Evolutionary conservation across 768 basidiomycete genomes (phyloP).

Genomic region (Russula emetica): DNA sequence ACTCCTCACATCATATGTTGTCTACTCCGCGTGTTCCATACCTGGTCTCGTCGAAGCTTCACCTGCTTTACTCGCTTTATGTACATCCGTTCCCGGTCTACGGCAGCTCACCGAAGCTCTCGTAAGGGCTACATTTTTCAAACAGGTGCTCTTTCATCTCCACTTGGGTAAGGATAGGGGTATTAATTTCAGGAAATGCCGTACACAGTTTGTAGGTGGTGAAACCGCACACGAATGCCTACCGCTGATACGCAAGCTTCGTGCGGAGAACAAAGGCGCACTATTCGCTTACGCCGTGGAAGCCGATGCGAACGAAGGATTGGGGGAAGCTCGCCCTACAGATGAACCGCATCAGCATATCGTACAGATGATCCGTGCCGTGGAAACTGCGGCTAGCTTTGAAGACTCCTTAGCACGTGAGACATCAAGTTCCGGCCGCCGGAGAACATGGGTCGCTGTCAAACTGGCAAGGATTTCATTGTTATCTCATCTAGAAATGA

Average conservation of each 20-base stretch:
- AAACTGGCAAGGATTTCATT: conserved; percentile 58
- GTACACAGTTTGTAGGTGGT: conserved; percentile 76
- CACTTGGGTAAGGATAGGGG: neutral
- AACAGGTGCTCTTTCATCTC: conserved; percentile 49
- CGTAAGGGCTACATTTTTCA: conserved; percentile 80
- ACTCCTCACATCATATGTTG: conserved; percentile 70
- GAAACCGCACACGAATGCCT: conserved; percentile 69
- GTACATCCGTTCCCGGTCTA: conserved; percentile 58
- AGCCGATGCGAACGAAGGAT: conserved; percentile 59
- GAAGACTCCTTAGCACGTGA: conserved; percentile 45
- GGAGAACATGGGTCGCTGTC: conserved; percentile 79
- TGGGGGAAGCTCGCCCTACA: conserved; percentile 32
- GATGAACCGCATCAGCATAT: conserved; percentile 51
- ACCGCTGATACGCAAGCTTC: conserved; percentile 58
- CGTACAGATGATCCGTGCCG: conserved; percentile 63
- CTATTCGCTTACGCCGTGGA: conserved; percentile 85
- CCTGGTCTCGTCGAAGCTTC: conserved; percentile 73
- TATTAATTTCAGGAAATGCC: neutral
- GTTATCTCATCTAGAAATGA: neutral
- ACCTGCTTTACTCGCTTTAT: conserved; percentile 54
- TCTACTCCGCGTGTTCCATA: conserved; percentile 76
- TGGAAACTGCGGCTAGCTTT: conserved; percentile 78
- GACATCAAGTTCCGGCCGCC: conserved; percentile 35
- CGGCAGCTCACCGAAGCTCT: conserved; percentile 60
- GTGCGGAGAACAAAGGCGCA: conserved; percentile 65